A percentile compares a stretch with the other conserved stretches of the same genome.
Conservation (phyloP, 2,329 filamentous ascomycete species). For the Aquanectria penicillioides region DNA sequence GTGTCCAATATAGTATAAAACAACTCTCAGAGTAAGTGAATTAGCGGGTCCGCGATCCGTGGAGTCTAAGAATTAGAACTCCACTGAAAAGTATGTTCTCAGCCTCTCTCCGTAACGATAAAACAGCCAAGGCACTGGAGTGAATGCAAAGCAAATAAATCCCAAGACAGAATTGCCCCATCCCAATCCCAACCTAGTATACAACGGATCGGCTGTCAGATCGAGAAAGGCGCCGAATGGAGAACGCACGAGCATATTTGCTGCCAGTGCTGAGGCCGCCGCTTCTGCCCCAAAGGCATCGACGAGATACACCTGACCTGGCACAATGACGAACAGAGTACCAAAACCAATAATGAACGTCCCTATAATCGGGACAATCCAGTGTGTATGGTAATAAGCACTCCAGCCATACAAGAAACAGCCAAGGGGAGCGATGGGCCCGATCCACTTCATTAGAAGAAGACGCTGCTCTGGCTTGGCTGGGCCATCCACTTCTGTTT, state of each 20-base stretch:
- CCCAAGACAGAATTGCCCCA: conserved; percentile 47
- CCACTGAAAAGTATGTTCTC: not conserved
- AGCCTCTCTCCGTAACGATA: not conserved
- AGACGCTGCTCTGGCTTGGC: conserved; percentile 57
- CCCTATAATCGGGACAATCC: conserved; percentile 68
- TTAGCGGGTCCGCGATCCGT: no score
- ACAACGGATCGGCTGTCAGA: conserved; percentile 58
- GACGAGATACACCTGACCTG: conserved; percentile 35
- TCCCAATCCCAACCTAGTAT: conserved; percentile 51
- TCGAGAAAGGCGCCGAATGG: conserved; percentile 69
- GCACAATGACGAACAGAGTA: conserved; percentile 47
- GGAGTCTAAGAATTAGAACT: no score
- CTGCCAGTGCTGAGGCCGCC: conserved; percentile 34
- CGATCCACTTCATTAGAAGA: conserved; percentile 64
- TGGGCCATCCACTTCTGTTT: not conserved
- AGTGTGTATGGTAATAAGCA: conserved; percentile 60
- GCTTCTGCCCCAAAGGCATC: conserved; percentile 29
- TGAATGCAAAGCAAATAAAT: conserved; percentile 47
- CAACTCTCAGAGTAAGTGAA: no score
- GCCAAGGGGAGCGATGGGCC: conserved; percentile 61
- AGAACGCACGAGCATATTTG: conserved; percentile 50
- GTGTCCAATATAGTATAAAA: no score
- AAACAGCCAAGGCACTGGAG: not conserved
- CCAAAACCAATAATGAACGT: conserved; percentile 61
- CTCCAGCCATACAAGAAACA: conserved; percentile 69